These are phyloP conservation scores for Drosera capensis DNA, from an alignment of 148 eudicot species.

Conservation along the genomic window DNA sequence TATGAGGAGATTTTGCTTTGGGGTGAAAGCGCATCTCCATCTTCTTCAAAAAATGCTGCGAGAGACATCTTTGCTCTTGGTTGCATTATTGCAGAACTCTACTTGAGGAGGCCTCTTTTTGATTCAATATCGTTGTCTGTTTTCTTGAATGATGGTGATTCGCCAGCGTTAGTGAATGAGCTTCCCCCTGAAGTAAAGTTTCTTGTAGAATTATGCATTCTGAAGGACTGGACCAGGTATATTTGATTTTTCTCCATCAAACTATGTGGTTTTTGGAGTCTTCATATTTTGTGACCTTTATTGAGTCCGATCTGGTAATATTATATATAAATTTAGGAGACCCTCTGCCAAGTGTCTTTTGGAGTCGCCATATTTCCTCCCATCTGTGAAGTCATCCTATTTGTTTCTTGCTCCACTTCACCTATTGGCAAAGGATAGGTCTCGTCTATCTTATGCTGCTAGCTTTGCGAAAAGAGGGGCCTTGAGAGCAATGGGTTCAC, in stretches of 20 bases:
- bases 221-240: slow-evolving; percentile 71
- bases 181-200: slow-evolving; percentile 54
- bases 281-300: too few relatives aligned
- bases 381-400: slow-evolving; percentile 66
- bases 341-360: slow-evolving; percentile 79
- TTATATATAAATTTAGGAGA: slow-evolving; percentile 76
- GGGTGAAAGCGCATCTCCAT: slow-evolving; percentile 32
- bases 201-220: slow-evolving; percentile 75
- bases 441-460: slow-evolving; percentile 67
- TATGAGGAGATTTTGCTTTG: slow-evolving; percentile 78
- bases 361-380: slow-evolving; percentile 75
- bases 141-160: slow-evolving; percentile 37
- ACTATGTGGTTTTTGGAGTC: slow-evolving; percentile 1
- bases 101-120: slow-evolving; percentile 76
- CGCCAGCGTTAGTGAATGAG: slow-evolving; percentile 40
- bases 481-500: slow-evolving; percentile 71
- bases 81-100: slow-evolving; percentile 83
- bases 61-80: slow-evolving; percentile 80
- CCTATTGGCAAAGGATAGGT: slow-evolving; percentile 51
- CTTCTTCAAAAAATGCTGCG: slow-evolving; percentile 30
- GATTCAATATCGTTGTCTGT: slow-evolving; percentile 39
- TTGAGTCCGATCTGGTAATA: too few relatives aligned
- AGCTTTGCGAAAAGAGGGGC: slow-evolving; percentile 74
- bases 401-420: slow-evolving; percentile 76
- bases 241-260: neutral